Base-by-base conservation (phyloP, 2,329 filamentous ascomycete species). In the Fusarium lateritium region DNA sequence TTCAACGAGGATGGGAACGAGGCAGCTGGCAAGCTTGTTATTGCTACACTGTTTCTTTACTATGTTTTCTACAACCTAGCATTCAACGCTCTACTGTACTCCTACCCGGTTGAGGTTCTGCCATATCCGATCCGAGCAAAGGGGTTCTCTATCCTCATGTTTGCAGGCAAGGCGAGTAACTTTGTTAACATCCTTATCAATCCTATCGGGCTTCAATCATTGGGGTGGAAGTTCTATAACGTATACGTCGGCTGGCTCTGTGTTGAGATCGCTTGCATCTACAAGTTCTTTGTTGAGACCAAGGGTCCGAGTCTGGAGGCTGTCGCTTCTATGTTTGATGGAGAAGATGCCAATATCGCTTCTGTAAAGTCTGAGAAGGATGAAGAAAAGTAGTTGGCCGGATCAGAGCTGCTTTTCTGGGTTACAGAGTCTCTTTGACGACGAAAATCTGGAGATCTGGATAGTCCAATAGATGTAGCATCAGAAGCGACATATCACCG, bases 41-140 rank as follows among this genome's bases (percentile, higher is more conserved):
- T 71, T 7, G 68, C 58, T 0, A 64, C 65, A 58, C 56, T 71
- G 0, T 71, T 67, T 22, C 43, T 54, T 4, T 71, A 69, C 24
- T 67, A 70, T 28, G 36, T 56, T 15, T 70, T 71, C 14, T 71
- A 67, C 55, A 69, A 71, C 22, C 53, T 71, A 28, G 68, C 69
- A 3, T 71, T 71, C 14, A 69, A 71, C 43, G 45, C 65, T 0
- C 36, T 71, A 4, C 57, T 71, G 0, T 69, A 69, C 42, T 71
- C 68, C 0, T 71, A 71, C 2, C 68, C 52, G 0, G 55, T 71
- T 13, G 68, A 71, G 17, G 56, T 71, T 2, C 24, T 71, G 4
- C 56, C 56, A 0, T 67, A 71, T 7, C 53, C 58, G 2, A 69
- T 71, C 11, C 50, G 65, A 3, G 56, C 65, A 3, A 71, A 69